Percentiles rank a stretch among this genome's conserved stretches.
phyloP scores from a whole-genome alignment of 2,329 filamentous ascomycete genomes.

The Paracorniculantispora psalliotae region DNA sequence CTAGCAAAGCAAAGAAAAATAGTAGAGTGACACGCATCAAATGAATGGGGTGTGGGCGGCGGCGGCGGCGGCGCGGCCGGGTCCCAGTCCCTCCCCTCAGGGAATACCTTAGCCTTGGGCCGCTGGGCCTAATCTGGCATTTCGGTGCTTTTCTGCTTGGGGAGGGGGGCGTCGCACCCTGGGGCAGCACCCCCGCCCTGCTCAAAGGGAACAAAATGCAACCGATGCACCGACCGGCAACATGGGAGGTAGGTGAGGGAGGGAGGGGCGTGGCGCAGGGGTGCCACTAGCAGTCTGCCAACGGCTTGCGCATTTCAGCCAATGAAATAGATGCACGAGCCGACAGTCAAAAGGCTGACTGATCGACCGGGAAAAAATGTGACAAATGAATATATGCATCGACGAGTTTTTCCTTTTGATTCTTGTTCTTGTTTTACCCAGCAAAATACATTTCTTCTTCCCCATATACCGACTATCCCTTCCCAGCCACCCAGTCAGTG shows the following conservation, averaged over 20 bases:
- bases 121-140: not conserved
- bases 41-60: not conserved
- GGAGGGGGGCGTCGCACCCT: not conserved
- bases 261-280: no score
- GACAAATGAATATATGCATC: no score
- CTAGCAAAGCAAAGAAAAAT: not conserved
- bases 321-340: no score
- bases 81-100: no score
- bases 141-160: not conserved
- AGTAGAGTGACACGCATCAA: not conserved
- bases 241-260: not conserved
- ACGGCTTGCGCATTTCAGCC: not conserved
- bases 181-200: no score
- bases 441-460: no score
- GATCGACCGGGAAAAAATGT: no score
- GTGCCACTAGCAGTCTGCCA: not conserved
- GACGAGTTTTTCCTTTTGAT: no score
- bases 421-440: no score
- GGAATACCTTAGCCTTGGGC: not conserved
- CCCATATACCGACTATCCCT: not conserved
- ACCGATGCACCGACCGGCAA: conserved; percentile 5
- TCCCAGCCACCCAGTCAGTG: not conserved
- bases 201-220: not conserved
- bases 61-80: not conserved
- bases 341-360: no score